Evolutionary conservation across 225 moss, liverwort and hornwort genomes (phyloP).

Genomic region (Antitrichia curtipendula): DNA sequence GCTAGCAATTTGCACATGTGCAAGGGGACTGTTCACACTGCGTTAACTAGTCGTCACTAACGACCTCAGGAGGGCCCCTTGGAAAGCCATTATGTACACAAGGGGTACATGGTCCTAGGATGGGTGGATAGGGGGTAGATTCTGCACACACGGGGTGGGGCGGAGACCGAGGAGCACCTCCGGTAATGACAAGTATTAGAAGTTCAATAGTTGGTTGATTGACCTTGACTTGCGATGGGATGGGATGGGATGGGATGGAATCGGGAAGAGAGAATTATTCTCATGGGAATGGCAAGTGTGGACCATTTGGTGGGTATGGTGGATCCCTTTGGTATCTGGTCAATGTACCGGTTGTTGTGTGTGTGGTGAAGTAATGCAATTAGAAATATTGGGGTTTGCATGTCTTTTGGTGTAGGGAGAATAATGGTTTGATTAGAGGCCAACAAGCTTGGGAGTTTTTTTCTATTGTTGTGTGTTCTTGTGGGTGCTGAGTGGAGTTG

Average conservation of each 20-base stretch:
- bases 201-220: too few species aligned
- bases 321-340: fast-evolving
- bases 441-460: neutral
- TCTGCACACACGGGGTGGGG: neutral
- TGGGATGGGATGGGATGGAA: neutral
- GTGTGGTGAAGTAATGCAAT: too few species aligned
- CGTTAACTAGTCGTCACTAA: too few species aligned
- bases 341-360: neutral
- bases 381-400: too few species aligned
- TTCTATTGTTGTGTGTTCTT: too few species aligned
- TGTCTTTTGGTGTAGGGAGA: too few species aligned
- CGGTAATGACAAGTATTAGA: neutral
- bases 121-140: neutral
- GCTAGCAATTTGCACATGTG: neutral
- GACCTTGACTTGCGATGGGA: neutral
- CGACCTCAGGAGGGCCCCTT: too few species aligned
- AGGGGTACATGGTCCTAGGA: neutral
- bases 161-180: neutral
- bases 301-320: neutral
- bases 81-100: neutral
- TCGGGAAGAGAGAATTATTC: fast-evolving
- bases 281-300: neutral
- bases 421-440: neutral
- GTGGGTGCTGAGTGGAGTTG: neutral
- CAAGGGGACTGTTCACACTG: neutral